Evolutionary conservation across 164 flowering plant genomes (phyloP).

Genomic region (Dillenia suffruticosa): DNA sequence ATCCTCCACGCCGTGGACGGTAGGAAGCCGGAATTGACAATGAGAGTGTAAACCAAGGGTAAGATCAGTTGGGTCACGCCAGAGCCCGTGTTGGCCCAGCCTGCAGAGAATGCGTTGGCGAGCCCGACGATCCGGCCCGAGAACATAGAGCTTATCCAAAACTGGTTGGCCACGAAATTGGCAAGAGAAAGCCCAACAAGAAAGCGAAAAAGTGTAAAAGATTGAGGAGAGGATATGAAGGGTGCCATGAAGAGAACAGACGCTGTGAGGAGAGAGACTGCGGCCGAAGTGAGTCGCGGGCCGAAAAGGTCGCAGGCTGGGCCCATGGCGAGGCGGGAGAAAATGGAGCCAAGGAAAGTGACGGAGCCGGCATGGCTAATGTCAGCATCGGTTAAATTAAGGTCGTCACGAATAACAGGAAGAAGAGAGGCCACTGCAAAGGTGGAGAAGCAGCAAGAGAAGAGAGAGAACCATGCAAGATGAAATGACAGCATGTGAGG

Average conservation of each 20-base stretch:
- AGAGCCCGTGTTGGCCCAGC: conserved; percentile 64
- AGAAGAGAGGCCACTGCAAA: conserved; percentile 65
- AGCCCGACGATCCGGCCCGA: conserved; percentile 41
- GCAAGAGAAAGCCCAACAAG: conserved; percentile 54
- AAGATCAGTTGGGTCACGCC: conserved; percentile 52
- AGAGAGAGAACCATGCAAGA: conserved; percentile 63
- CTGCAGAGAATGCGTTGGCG: conserved; percentile 61
- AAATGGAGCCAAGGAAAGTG: conserved; percentile 53
- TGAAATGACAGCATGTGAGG: conserved; percentile 72
- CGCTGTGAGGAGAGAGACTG: conserved; percentile 51
- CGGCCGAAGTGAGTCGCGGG: conserved; percentile 48
- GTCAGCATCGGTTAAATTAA: conserved; percentile 40
- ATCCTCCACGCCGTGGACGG: conserved; percentile 47
- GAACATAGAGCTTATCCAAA: conserved; percentile 74
- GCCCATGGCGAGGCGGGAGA: conserved; percentile 66
- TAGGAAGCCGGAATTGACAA: conserved; percentile 15
- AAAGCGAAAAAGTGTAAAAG: conserved; percentile 45
- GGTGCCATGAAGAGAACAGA: conserved; percentile 32
- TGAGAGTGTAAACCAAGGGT: conserved; percentile 42
- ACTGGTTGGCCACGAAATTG: conserved; percentile 62
- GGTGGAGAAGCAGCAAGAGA: conserved; percentile 61
- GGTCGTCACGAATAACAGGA: conserved; percentile 42
- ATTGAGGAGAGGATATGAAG: conserved; percentile 23
- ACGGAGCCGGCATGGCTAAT: conserved; percentile 52
- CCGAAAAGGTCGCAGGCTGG: conserved; percentile 57